phyloP scores from a whole-genome alignment of 2,329 filamentous ascomycete species.

The Fusarium musae region DNA sequence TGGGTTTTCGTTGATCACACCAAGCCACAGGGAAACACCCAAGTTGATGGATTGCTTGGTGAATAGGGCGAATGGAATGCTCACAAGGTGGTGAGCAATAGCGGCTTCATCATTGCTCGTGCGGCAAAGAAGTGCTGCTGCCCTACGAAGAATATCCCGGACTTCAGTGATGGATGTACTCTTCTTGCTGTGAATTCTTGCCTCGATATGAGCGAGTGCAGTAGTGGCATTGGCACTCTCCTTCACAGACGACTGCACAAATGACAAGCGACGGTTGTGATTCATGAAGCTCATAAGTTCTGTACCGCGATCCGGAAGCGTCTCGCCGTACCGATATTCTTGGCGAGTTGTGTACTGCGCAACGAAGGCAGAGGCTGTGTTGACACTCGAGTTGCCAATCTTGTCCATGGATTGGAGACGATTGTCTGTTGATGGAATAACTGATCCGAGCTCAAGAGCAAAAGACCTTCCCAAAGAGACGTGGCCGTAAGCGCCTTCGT shows the following conservation, averaged over 20 bases:
- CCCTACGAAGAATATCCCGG: conserved; percentile 82
- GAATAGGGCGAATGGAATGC: conserved; percentile 92
- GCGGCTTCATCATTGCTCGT: conserved; percentile 79
- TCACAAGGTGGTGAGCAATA: conserved; percentile 87
- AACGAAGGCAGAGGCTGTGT: conserved; percentile 94
- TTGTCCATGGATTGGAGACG: conserved; percentile 84
- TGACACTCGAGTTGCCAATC: conserved; percentile 78
- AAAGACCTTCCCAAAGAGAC: conserved; percentile 94
- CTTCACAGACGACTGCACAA: conserved; percentile 61
- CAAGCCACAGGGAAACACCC: conserved; percentile 94
- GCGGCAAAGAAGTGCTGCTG: conserved; percentile 86
- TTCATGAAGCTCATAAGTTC: conserved; percentile 73
- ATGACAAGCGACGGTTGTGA: conserved; percentile 62
- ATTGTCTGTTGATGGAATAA: conserved; percentile 87
- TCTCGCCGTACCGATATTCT: conserved; percentile 90
- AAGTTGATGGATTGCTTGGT: conserved; percentile 96
- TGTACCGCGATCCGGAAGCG: conserved; percentile 73
- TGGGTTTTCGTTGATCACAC: conserved; percentile 96
- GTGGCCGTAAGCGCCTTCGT: conserved; percentile 90
- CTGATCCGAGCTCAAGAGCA: conserved; percentile 89
- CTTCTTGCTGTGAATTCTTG: conserved; percentile 74
- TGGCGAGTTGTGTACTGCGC: conserved; percentile 97
- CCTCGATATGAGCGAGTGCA: conserved; percentile 78
- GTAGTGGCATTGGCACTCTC: conserved; percentile 70
- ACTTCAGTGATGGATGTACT: conserved; percentile 78